Base-by-base conservation (phyloP, 2,329 filamentous ascomycete species). In the Stachybotrys chartarum region DNA sequence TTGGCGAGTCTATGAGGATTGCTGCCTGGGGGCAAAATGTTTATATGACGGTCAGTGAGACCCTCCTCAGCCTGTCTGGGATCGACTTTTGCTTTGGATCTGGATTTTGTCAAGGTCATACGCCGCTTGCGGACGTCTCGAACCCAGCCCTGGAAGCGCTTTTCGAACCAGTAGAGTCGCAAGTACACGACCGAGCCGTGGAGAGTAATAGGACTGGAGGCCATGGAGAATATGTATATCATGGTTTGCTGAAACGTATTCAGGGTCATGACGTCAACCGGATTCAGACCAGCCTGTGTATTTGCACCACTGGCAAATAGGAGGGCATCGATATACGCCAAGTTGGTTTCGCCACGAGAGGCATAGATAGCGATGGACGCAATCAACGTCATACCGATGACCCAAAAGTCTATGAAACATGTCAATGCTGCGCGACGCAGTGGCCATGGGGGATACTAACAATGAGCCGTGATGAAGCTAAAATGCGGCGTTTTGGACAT, bases 151-250 rank as follows among this genome's bases (percentile, higher is more conserved):
- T 96, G 88, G 68, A 99, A 97, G 7, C 92, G 84, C 71, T 95
- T 96, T 72, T 99, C 92, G 68, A 99, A 99, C 93, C 93, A 99
- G 72, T 96, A 97, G 1, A 99, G 78, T 30, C 94, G 88, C 14
- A 97, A 80, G 63, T 96, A 93, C 7, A 99, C 94, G 49, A 99
- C 91, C 49, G 84, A 88, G 2, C 88, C 84, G 66, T 96, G 85
- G 63, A 96, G 86, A 50, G 88, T 86, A 58, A 96, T 94, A 0
- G 91, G 91, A 52, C 91, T 96, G 30, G 87, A 85, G 12, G 90
- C 63, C 78, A 91, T 86, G 5, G 87, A 77, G 46, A 90, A 78
- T 7, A 91, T 64, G 63, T 87, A 91, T 30, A 95, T 74, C 52
- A 88, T 78, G 47, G 90, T 70, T 72, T 94, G 88, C 67, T 90